Conservation (phyloP, 345 rosid species). For the Populus deltoides region DNA sequence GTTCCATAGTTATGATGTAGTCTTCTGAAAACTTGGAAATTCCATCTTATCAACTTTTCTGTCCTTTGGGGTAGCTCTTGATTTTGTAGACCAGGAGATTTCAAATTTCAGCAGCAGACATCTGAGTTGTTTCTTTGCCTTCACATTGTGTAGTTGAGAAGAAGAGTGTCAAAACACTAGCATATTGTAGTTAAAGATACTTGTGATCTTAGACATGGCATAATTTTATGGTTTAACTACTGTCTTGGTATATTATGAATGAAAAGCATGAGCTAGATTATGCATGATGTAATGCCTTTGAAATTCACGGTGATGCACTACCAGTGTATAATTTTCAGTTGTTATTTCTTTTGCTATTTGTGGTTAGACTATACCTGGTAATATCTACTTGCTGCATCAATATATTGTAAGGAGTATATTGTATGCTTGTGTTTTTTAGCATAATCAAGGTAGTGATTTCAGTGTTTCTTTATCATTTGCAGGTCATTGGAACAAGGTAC, state of each 20-base stretch:
- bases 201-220: not conserved
- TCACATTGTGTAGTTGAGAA: not conserved
- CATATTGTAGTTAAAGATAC: not conserved
- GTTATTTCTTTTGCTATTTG: not conserved
- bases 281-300: not conserved
- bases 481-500: slow-evolving; percentile 76
- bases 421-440: slow-evolving; percentile 4
- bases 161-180: not conserved
- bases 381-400: not conserved
- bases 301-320: not conserved
- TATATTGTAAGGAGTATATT: not conserved
- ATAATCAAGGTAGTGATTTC: slow-evolving; percentile 21
- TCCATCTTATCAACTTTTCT: not conserved
- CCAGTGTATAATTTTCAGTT: not conserved
- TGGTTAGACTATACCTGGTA: not conserved
- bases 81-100: not conserved
- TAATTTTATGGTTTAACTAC: not conserved
- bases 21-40: not conserved
- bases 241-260: not conserved
- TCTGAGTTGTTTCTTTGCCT: not conserved
- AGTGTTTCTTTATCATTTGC: slow-evolving; percentile 38
- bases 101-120: not conserved
- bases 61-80: not conserved
- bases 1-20: not conserved
- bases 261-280: not conserved